phyloP scores from a whole-genome alignment of 306 rosid species.

The Vicia villosa region DNA sequence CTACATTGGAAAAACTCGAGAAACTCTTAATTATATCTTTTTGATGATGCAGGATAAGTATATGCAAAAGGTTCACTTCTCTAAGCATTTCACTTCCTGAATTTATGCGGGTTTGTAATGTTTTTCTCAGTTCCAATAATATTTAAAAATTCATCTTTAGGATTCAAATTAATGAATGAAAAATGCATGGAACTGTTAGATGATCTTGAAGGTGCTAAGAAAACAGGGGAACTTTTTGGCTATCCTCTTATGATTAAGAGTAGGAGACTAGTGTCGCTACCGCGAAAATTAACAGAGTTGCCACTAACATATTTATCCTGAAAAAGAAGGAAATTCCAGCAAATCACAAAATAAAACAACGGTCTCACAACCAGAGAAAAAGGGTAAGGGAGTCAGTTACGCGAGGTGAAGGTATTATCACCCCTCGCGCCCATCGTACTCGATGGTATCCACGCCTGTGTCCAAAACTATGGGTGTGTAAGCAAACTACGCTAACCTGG shows the following conservation, averaged over 20 bases:
- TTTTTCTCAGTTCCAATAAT: not conserved
- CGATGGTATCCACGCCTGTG: too few species aligned
- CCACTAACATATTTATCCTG: too few species aligned
- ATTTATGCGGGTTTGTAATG: slow-evolving; percentile 61
- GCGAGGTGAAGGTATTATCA: too few species aligned
- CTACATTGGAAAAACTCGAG: slow-evolving; percentile 89
- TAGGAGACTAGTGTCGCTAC: slow-evolving; percentile 75
- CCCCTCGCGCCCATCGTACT: too few species aligned
- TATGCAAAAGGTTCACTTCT: slow-evolving; percentile 83
- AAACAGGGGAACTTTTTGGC: slow-evolving; percentile 68
- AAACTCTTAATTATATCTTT: slow-evolving; percentile 24
- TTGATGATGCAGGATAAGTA: slow-evolving; percentile 62
- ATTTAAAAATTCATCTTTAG: slow-evolving; percentile 26
- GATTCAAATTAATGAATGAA: not conserved
- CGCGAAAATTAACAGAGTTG: too few species aligned
- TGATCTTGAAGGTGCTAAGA: slow-evolving; percentile 74
- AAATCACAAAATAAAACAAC: too few species aligned
- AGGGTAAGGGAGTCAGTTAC: too few species aligned
- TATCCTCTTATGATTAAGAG: slow-evolving; percentile 95
- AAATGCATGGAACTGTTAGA: slow-evolving; percentile 54
- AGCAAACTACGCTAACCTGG: too few species aligned
- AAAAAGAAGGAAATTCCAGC: too few species aligned
- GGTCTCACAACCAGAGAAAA: too few species aligned
- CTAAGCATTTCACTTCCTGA: slow-evolving; percentile 71
- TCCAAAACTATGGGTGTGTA: too few species aligned